Base-by-base conservation (phyloP, 1,284 basidiomycete genomes). In the Ustilago tritici region DNA sequence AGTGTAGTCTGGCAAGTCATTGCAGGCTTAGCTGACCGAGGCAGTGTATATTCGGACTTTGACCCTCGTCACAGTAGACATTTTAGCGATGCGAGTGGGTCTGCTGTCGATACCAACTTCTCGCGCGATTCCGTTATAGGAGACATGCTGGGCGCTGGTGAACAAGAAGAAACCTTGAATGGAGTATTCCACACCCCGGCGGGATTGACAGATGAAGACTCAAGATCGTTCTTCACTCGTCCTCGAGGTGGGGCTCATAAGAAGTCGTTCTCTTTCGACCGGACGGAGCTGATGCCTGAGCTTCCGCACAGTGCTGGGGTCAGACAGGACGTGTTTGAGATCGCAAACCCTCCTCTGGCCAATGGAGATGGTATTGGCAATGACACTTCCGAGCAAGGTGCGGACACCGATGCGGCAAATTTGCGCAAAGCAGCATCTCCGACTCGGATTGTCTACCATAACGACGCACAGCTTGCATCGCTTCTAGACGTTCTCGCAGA, bases 1-100 rank as follows among this genome's bases (percentile, higher is more conserved):
- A 78, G 74, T 40, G 77, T 83, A 8, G 79, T 83, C 5, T 83
- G 82, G 82, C 82, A 83, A 55, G 81, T 83, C 19, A 80, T 83
- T 46, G 82, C 82, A 1, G 82, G 82, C 0, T 55, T 83, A 32
- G 74, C 79, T 12, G 81, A 79, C 32, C 62, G 81, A 15, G 62
- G 60, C 7, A 81, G 80, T 58, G 56, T 73, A 6, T 80, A 82
- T 58, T 77, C 70, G n/a, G 74, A 78, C n/a, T 71, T 70, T 35
- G 54, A 63, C 8, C 50, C 65, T 50, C 49, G 72, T 0, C 73
- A 76, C 40, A 75, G 64, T 38, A 50, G 74, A 1, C 36, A 43
- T 2, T 32, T 53, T 17, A 65, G 61, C 56, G 67, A 67, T 36
- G 43, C 46, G 15, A 54, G 41, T 38, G 38, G 32, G 34, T 31